phyloP scores from a whole-genome alignment of 2,329 filamentous ascomycete genomes.

The Talaromyces sp. region DNA sequence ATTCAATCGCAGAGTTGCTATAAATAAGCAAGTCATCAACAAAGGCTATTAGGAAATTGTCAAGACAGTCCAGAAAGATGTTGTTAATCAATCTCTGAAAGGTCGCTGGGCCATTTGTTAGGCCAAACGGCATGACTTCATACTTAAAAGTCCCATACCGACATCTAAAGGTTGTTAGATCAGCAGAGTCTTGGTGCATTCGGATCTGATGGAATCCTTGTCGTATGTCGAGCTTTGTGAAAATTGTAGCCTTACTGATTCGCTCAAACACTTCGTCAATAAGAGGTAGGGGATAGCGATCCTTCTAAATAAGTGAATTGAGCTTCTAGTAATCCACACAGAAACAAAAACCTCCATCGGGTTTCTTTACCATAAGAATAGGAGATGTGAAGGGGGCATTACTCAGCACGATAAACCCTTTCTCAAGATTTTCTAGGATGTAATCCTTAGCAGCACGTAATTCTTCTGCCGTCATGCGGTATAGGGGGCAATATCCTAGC shows the following conservation, averaged over 20 bases:
- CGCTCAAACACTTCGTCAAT: background rate
- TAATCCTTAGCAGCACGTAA: background rate
- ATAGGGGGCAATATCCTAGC: conserved; percentile 1
- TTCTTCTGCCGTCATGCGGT: background rate
- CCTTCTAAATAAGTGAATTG: too few species aligned
- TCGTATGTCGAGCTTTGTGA: background rate
- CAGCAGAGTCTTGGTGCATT: background rate
- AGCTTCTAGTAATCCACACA: too few species aligned
- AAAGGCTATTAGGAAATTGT: conserved; percentile 17
- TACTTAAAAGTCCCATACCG: background rate
- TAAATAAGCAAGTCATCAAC: conserved; percentile 24
- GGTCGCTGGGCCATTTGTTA: background rate
- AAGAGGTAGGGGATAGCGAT: background rate
- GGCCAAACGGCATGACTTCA: background rate
- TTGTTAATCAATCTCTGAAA: background rate
- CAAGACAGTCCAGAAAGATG: conserved; percentile 11
- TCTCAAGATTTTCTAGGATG: background rate
- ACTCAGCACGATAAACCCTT: conserved; percentile 10
- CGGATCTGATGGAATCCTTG: background rate
- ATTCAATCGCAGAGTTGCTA: background rate
- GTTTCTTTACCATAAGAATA: too few species aligned
- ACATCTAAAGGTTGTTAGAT: background rate
- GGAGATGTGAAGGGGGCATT: too few species aligned
- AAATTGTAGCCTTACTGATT: background rate
- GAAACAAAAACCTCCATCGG: too few species aligned